phyloP scores from a whole-genome alignment of 371 early-diverging fungal species.

The Mortierella sp. region DNA sequence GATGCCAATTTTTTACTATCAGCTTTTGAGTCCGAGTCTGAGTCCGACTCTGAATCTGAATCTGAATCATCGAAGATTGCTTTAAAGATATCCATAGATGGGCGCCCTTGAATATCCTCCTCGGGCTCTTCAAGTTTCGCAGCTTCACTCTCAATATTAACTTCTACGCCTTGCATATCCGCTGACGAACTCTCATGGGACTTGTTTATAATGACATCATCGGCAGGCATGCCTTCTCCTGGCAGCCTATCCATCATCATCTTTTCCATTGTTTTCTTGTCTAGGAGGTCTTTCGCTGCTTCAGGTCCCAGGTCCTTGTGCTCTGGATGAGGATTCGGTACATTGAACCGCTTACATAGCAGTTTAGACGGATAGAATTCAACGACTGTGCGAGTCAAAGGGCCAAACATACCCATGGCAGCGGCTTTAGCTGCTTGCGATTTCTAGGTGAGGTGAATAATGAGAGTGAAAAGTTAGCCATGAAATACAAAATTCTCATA shows the following conservation, averaged over 20 bases:
- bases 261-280: slow-evolving; percentile 69
- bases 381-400: slow-evolving; percentile 71
- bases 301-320: slow-evolving; percentile 60
- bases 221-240: slow-evolving; percentile 27
- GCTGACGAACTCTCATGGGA: background rate
- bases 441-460: slow-evolving; percentile 29
- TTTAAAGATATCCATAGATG: slow-evolving; percentile 89
- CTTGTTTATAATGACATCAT: background rate
- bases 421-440: slow-evolving; percentile 76
- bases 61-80: slow-evolving; percentile 86
- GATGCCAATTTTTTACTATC: background rate
- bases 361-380: slow-evolving; percentile 79
- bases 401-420: slow-evolving; percentile 82
- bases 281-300: slow-evolving; percentile 50
- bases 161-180: background rate
- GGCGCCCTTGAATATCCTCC: slow-evolving; percentile 61
- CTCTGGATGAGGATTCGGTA: slow-evolving; percentile 80
- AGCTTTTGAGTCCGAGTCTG: slow-evolving; percentile 14
- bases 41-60: slow-evolving; percentile 61
- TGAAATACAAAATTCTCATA: background rate
- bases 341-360: slow-evolving; percentile 87
- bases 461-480: background rate
- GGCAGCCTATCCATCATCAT: slow-evolving; percentile 64
- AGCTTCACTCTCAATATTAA: slow-evolving; percentile 16
- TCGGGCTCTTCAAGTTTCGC: background rate